Base-by-base conservation (phyloP, 1,284 basidiomycete species). In the Puccinia triticina region DNA sequence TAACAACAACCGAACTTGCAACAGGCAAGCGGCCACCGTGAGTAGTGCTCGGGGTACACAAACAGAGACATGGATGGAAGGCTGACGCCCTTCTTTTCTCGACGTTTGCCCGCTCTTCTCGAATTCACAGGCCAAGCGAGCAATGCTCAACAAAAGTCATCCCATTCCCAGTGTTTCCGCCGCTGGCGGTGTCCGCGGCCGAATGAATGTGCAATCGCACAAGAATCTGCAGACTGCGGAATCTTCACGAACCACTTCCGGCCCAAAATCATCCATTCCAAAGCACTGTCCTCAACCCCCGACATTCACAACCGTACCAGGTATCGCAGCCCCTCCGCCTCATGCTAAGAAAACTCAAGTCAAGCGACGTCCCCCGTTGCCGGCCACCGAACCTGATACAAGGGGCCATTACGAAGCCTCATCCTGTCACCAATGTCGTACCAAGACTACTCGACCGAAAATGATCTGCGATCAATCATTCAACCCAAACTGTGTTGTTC, bases 391-490 rank as follows among this genome's bases (percentile, higher is more conserved):
- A 79, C 66, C 77, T 10, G 77, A 79, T 69, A 48, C 46, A 23
- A 53, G n/a, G 1, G 77, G 77, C n/a, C 46, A 79, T 53, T 79
- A 71, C 32, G 77, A 79, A 43, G 34, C 66, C 26, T 79, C 66
- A 4, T 71, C 77, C 46, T 79, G 77, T 43, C 77, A 79, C 43
- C 77, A 79, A 55, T 79, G 77, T 55, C 77, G 77, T 32, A 26
- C 55, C 43, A 79, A 79, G 61, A 79, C 77, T 12, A 69, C 37
- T 29, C 64, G 77, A 10, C 77, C 77, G 18, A 79, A 79, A 32
- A 79, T 79, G n/a, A n/a, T n/a, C n/a, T n/a, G 77, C 50, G 77
- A 79, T 69, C 77, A 79, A 71, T 79, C 77, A 14, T n/a, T 48
- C 34, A 46, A 79, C 57, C 77, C 77, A 29, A 53, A 67, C 21